Base-by-base conservation (phyloP, 2,329 filamentous ascomycete species). In the Cladosporium velox region DNA sequence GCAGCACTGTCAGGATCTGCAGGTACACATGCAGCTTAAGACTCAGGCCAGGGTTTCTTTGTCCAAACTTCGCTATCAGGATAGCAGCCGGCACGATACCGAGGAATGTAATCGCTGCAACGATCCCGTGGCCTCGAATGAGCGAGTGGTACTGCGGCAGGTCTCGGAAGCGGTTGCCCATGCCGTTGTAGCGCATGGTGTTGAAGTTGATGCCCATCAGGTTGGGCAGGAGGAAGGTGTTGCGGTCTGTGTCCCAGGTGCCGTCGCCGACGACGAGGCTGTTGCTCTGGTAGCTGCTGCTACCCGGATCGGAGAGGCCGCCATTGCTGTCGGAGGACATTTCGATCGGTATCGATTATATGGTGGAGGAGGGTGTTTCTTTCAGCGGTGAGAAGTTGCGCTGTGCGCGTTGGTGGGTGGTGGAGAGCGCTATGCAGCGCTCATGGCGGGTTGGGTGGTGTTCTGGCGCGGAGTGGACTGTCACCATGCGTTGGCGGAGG, bases 141-240 rank as follows among this genome's bases (percentile, higher is more conserved):
- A 94, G 83, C 32, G 78, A 80, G 73, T 91, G 89, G 75, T 96
- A 96, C 72, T 91, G 85, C 12, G 83, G 76, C 69, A 92, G 78
- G 12, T 85, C 86, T 60, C 86, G 83, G 77, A 94, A 94, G 66
- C 91, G 88, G 76, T 93, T 93, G 67, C 88, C 90, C 91, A 94
- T 93, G 77, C 91, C 91, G 85, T 95, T 95, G 79, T 92, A 93
- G 76, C 85, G 88, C 88, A 91, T 93, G 6, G 91, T 93, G 59
- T 89, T 90, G 76, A 92, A 91, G 75, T 93, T 91, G 69, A 92
- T 79, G 10, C 90, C 91, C 72, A 89, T 83, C 55, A 95, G 80
- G 74, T 93, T 93, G 41, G 91, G 91, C 61, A 95, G 80, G 64
- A 95, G 80, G 76, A 94, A 95, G 21, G 86, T 88, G 74, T 93